Evolutionary conservation across 768 basidiomycete species (phyloP).

Genomic region (Agrocybe praecox): DNA sequence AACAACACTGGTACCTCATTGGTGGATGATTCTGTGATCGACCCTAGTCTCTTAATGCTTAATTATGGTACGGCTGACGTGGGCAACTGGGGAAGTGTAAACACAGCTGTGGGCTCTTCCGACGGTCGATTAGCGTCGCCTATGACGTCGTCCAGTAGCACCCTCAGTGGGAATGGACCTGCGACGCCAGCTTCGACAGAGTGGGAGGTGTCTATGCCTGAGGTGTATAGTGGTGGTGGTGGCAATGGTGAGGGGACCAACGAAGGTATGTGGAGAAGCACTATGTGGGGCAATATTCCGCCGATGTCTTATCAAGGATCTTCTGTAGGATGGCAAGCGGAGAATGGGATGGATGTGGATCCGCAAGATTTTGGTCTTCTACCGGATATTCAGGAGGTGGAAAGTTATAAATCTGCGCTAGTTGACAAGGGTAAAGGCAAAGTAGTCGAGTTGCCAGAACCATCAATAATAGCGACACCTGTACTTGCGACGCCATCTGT

Average conservation of each 20-base stretch:
- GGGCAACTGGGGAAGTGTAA: background rate
- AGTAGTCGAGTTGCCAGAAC: constrained; percentile 8
- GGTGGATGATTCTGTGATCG: constrained; percentile 24
- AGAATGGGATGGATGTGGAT: background rate
- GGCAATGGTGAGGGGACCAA: constrained; percentile 1
- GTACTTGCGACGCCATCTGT: background rate
- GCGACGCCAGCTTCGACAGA: constrained; percentile 37
- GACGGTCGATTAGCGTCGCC: constrained; percentile 29
- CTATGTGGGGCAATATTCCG: constrained; percentile 16
- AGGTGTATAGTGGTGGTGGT: constrained; percentile 23
- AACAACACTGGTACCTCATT: background rate
- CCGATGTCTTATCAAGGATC: constrained; percentile 11
- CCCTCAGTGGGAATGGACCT: constrained; percentile 33
- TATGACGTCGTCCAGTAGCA: constrained; percentile 29
- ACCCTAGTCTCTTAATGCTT: constrained; percentile 34
- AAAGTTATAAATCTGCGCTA: background rate
- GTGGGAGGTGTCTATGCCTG: constrained; percentile 37
- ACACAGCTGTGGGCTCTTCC: constrained; percentile 2
- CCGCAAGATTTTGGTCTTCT: constrained; percentile 11
- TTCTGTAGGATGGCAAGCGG: constrained; percentile 3
- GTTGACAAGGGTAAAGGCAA: constrained; percentile 28
- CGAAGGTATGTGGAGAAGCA: constrained; percentile 23
- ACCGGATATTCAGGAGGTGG: background rate
- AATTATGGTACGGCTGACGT: constrained; percentile 14
- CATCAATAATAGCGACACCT: background rate